Conservation (phyloP, 441 rosid species). For the Euphorbia schlechtendalii region DNA sequence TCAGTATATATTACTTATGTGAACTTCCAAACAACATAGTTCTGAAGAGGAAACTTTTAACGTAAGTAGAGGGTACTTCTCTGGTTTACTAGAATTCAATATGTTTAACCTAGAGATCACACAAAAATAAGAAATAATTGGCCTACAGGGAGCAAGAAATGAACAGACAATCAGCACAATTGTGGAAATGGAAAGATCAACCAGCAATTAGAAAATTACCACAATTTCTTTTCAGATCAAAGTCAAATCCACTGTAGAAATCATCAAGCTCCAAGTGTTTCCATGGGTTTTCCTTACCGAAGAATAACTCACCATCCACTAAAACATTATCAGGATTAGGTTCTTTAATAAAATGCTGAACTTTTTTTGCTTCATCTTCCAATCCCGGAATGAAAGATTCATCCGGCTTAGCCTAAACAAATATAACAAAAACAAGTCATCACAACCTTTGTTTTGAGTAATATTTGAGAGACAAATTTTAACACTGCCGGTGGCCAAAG, state of each 20-base stretch:
- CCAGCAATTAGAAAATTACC: slow-evolving; percentile 31
- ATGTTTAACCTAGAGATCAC: background rate
- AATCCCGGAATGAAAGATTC: slow-evolving; percentile 30
- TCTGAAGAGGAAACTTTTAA: background rate
- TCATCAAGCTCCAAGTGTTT: slow-evolving; percentile 40
- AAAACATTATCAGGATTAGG: slow-evolving; percentile 41
- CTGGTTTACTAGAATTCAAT: background rate
- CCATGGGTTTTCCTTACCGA: slow-evolving; percentile 41
- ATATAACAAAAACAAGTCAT: background rate
- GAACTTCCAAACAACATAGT: background rate
- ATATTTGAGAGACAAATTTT: background rate
- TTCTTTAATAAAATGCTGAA: slow-evolving; percentile 39
- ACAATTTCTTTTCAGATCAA: slow-evolving; percentile 30
- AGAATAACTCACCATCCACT: slow-evolving; percentile 44
- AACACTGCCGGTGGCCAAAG: background rate
- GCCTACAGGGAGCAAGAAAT: background rate
- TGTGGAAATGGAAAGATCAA: background rate
- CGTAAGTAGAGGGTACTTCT: no score
- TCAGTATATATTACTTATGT: background rate
- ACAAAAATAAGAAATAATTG: background rate
- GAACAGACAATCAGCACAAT: background rate
- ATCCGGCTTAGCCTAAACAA: slow-evolving; percentile 36
- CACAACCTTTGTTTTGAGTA: background rate
- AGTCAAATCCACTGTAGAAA: slow-evolving; percentile 40
- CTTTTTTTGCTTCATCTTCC: slow-evolving; percentile 43